A percentile compares a stretch with the other conserved stretches of the same genome.
Conservation (phyloP, 345 rosid genomes). For the Geranium rotundifolium region DNA sequence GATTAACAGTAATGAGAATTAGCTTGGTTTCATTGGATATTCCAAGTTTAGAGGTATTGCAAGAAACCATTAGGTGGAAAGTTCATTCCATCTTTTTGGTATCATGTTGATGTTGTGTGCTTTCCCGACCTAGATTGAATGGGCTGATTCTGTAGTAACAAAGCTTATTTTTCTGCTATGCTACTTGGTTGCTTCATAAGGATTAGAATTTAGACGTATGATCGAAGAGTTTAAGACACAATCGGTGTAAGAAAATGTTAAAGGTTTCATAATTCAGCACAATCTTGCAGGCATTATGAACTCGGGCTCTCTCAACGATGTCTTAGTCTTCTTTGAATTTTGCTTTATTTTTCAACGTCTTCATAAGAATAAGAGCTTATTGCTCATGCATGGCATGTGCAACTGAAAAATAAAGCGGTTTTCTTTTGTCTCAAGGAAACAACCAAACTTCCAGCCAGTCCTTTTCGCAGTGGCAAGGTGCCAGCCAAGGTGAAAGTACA, state of each 20-base stretch:
- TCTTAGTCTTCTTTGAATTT: not conserved
- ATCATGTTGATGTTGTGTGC: not conserved
- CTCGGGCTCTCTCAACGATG: not conserved
- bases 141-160: not conserved
- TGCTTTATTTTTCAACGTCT: not conserved
- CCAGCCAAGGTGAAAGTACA: constrained; percentile 32
- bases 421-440: constrained; percentile 36
- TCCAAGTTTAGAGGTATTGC: no score
- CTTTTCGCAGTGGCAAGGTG: constrained; percentile 40
- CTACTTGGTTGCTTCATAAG: not conserved
- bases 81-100: no score
- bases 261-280: not conserved
- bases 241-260: not conserved
- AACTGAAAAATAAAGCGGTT: constrained; percentile 12
- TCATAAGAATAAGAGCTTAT: not conserved
- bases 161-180: no score
- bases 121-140: not conserved
- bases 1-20: no score
- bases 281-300: not conserved
- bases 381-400: not conserved
- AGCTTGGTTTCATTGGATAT: no score
- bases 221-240: not conserved
- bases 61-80: no score
- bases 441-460: constrained; percentile 31
- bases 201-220: not conserved